Base-by-base conservation (phyloP, 2,329 filamentous ascomycete species). In the Kalmusia sp. region DNA sequence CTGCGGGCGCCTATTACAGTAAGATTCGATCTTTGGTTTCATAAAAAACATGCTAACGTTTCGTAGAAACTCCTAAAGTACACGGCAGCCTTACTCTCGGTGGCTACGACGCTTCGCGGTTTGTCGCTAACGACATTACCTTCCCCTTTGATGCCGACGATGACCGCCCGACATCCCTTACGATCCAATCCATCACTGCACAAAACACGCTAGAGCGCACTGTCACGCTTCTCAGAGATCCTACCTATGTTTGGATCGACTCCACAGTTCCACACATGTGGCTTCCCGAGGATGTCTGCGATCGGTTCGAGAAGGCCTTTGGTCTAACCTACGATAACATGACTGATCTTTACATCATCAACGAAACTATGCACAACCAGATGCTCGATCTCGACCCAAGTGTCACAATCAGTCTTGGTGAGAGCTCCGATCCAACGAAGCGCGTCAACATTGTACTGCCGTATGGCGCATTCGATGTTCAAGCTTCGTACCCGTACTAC, bases 401-500 rank as follows among this genome's bases (percentile, higher is more conserved):
- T 1, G 63, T 77, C 44, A 72, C 65, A 4, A 71, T 76, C 46
- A 66, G 59, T 9, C 57, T 68, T 8, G 65, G 59, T 11, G 59
- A 59, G 34, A 50, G 62, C n/a, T 49, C 62, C 15, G 69, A 70
- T 11, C 61, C 65, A 1, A 47, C 58, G 11, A 62, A 65, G 34
- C 70, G 58, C 8, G 68, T 76, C 3, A 64, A 73, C 12, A 76
- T 80, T 25, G 66, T 65, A 2, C 61, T 80, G 0, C 76, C 78
- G 4, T 81, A 80, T 47, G 69, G 70, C 12, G 76, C 77, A 3
- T 80, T 81, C 57, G 77, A 80, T 54, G 68, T 78, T 4, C 62
- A 72, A 40, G 58, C 73, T n/a, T 74, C 76, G 0, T 74, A 84
- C 82, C 64, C 77, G 68, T 83, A 81, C 1, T 72, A 87, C 6